Evolutionary conservation across 495 filamentous ascomycete genomes (phyloP), one percentile per base, ranked within the genome.

Genomic region (Daldinia grandis): DNA sequence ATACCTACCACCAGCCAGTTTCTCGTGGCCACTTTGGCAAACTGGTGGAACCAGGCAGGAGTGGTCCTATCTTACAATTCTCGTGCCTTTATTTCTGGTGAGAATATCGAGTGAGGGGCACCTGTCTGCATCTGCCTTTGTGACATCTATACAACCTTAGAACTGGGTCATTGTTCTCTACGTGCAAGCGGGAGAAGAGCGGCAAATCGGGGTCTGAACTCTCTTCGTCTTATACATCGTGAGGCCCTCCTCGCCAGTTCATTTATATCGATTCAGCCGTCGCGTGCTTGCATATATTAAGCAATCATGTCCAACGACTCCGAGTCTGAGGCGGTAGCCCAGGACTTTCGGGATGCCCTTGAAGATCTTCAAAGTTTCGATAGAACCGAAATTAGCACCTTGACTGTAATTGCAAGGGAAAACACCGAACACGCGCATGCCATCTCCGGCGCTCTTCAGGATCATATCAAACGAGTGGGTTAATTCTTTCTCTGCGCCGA

Each of bases 371-470:
- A 89, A 62, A 86, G 89, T 72, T 97, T 97, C 82, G 93, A 92
- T 75, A 89, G 93, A 76, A 91, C 90, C 76, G 94, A 97, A 81
- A 99, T 99, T 79, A 92, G 90, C 82, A 97, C 94, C 79, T 81
- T 99, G 78, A 98, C 95, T 35, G 88, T 95, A 75, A 98, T 99
- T 73, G 95, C 95, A 62, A 93, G 93, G 76, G 95, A 99, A 78
- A 97, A 96, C 72, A 97, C 93, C 64, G 91, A 95, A 78, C 92
- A 97, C 82, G 95, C 94, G 31, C 87, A 91, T 78, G 93, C 91
- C 56, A 98, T 99, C 72, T 92, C 95, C 6, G 89, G 92, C 66
- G 92, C 91, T 6, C 78, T 99, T 78, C 91, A 95, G 80, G 90
- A 94, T 62, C 95, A 99, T 76, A 98, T 99, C 80, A 89, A 89